Percentiles rank a stretch among this genome's conserved stretches.
Conservation (phyloP, 768 basidiomycete genomes). For the Porphyrellus cyaneotinctus region DNA sequence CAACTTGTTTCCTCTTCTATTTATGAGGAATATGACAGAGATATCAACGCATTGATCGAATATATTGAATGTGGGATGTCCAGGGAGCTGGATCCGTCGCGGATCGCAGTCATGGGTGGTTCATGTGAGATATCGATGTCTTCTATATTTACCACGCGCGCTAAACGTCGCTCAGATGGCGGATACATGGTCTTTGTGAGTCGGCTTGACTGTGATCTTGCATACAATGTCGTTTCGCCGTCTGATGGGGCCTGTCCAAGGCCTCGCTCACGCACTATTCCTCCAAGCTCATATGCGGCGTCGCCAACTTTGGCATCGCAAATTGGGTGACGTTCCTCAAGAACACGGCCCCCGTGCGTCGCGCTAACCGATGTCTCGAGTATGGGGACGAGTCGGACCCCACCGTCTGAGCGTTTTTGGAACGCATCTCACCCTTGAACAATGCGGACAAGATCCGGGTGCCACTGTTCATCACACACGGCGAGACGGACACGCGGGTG, state of each 20-base stretch:
- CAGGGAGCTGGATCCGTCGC: slow-evolving; percentile 31
- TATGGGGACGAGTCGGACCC: slow-evolving; percentile 41
- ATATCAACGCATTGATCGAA: slow-evolving; percentile 37
- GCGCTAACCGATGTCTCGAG: slow-evolving; percentile 34
- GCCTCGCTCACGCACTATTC: slow-evolving; percentile 41
- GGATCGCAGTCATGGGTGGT: slow-evolving; percentile 41
- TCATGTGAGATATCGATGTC: slow-evolving; percentile 29
- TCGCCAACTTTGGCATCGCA: slow-evolving; percentile 39
- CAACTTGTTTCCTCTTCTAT: neutral
- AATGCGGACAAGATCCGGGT: slow-evolving; percentile 34
- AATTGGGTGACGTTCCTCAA: slow-evolving; percentile 42
- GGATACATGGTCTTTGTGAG: slow-evolving; percentile 41
- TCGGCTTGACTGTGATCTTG: neutral
- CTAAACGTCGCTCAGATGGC: slow-evolving; percentile 27
- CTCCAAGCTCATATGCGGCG: slow-evolving; percentile 36
- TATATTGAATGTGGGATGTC: slow-evolving; percentile 32
- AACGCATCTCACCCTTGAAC: slow-evolving; percentile 39
- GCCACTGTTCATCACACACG: slow-evolving; percentile 40
- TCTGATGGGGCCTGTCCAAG: slow-evolving; percentile 20
- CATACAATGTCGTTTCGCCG: neutral
- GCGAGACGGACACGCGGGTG: slow-evolving; percentile 39
- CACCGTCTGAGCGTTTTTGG: slow-evolving; percentile 35
- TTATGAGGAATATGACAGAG: slow-evolving; percentile 21
- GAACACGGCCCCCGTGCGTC: slow-evolving; percentile 37
- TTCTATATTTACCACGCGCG: neutral